phyloP scores from a whole-genome alignment of 257 asterid species.

The Solanum peruvianum region DNA sequence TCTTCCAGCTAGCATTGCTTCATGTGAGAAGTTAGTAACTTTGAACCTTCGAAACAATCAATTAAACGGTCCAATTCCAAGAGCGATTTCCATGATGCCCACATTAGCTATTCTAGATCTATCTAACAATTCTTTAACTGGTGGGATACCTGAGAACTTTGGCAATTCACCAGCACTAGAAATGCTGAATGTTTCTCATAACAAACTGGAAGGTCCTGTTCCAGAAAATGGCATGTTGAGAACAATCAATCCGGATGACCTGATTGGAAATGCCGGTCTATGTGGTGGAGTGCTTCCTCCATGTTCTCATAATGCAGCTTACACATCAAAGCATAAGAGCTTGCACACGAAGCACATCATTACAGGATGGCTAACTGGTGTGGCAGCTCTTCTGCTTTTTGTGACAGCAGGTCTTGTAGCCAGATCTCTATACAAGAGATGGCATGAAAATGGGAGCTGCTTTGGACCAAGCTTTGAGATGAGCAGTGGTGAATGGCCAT shows the following conservation, averaged over 20 bases:
- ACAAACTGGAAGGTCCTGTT: conserved; percentile 54
- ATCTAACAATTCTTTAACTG: conserved; percentile 64
- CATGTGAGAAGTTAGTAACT: conserved; percentile 52
- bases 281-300: conserved; percentile 74
- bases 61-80: conserved; percentile 47
- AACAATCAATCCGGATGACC: conserved; percentile 55
- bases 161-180: conserved; percentile 77
- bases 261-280: conserved; percentile 46
- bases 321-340: conserved; percentile 13
- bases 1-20: conserved; percentile 54
- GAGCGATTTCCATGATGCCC: conserved; percentile 45
- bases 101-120: conserved; percentile 51
- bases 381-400: conserved; percentile 30
- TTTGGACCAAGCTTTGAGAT: conserved; percentile 38
- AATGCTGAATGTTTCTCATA: conserved; percentile 46
- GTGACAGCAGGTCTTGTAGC: conserved; percentile 27
- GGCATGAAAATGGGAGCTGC: conserved; percentile 41
- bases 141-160: conserved; percentile 55
- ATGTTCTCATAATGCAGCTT: conserved; percentile 24
- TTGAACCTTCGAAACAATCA: conserved; percentile 44
- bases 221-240: conserved; percentile 58
- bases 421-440: conserved; percentile 27
- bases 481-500: conserved; percentile 53
- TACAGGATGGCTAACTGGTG: conserved; percentile 52
- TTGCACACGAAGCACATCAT: conserved; percentile 34